Evolutionary conservation across 2,329 filamentous ascomycete species (phyloP).

Genomic region (Trichoderma afroharzianum): DNA sequence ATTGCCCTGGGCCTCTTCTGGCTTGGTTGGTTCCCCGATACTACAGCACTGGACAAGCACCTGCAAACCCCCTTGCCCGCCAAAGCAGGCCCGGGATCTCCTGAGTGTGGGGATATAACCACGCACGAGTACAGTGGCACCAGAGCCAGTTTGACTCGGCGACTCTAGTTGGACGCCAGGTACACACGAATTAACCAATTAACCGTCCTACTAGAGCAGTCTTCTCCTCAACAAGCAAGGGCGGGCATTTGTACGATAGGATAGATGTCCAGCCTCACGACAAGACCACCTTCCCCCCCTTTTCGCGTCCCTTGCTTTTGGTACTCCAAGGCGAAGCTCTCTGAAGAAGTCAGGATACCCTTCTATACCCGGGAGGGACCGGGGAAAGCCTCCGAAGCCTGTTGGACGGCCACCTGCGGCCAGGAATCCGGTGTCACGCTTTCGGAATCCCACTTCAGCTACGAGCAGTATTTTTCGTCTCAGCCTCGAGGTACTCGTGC

Average conservation of each 20-base stretch:
- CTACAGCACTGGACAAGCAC: not conserved
- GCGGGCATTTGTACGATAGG: not conserved
- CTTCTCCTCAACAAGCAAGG: not conserved
- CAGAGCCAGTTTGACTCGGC: not conserved
- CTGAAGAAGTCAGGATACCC: not conserved
- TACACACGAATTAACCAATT: not conserved
- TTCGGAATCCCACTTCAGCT: not conserved
- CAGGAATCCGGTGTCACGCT: not conserved
- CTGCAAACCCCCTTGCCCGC: not conserved
- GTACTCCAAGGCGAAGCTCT: not conserved
- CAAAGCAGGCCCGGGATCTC: not conserved
- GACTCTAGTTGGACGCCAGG: not conserved
- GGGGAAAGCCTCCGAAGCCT: not conserved
- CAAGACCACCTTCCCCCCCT: not conserved
- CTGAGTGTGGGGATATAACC: slow-evolving; percentile 5
- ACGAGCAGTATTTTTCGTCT: not conserved
- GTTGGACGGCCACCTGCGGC: not conserved
- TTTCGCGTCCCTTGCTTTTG: not conserved
- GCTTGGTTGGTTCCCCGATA: slow-evolving; percentile 10
- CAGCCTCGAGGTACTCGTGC: not conserved
- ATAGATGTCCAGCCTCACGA: not conserved
- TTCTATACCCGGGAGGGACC: not conserved
- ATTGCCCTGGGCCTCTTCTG: slow-evolving; percentile 3
- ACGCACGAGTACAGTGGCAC: not conserved
- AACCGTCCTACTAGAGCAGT: not conserved